Evolutionary conservation across 2,329 filamentous ascomycete genomes (phyloP).

Genomic region (Bipolaris oryzae): DNA sequence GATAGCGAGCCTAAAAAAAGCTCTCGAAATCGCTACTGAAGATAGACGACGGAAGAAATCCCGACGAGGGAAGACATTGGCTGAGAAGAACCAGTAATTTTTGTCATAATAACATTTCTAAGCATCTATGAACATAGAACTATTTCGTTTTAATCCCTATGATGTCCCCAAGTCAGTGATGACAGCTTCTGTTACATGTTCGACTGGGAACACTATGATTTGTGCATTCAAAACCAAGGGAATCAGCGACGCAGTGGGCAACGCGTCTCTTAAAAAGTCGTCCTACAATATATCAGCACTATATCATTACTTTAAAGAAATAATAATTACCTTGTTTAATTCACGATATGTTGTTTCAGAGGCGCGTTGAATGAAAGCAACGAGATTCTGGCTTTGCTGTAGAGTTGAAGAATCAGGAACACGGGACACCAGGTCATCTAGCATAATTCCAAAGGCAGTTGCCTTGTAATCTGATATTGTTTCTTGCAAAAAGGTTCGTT

Average conservation of each 20-base stretch:
- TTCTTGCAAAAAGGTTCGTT: not conserved
- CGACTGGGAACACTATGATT: slow-evolving; percentile 11
- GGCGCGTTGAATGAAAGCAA: slow-evolving; percentile 7
- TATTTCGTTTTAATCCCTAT: not conserved
- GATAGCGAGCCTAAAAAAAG: slow-evolving; percentile 11
- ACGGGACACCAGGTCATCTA: slow-evolving; percentile 7
- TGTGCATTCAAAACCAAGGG: slow-evolving; percentile 16
- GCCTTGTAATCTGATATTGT: not conserved
- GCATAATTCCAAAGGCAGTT: slow-evolving; percentile 2
- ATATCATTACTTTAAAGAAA: too few species aligned
- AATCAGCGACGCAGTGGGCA: slow-evolving; percentile 10
- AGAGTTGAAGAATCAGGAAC: not conserved
- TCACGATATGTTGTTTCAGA: slow-evolving; percentile 11
- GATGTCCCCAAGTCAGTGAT: slow-evolving; percentile 9
- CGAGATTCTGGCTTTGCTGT: slow-evolving; percentile 8
- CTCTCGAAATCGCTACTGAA: slow-evolving; percentile 11
- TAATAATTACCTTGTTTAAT: slow-evolving; percentile 9
- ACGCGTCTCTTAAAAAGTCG: slow-evolving; percentile 10
- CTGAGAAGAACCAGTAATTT: not conserved
- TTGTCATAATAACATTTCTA: not conserved
- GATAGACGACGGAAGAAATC: slow-evolving; percentile 14
- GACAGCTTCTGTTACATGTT: slow-evolving; percentile 5
- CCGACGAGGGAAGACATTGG: slow-evolving; percentile 1
- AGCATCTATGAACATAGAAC: not conserved
- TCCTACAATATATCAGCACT: too few species aligned